Base-by-base conservation (phyloP, 2,329 filamentous ascomycete species). In the Dothistroma pini region DNA sequence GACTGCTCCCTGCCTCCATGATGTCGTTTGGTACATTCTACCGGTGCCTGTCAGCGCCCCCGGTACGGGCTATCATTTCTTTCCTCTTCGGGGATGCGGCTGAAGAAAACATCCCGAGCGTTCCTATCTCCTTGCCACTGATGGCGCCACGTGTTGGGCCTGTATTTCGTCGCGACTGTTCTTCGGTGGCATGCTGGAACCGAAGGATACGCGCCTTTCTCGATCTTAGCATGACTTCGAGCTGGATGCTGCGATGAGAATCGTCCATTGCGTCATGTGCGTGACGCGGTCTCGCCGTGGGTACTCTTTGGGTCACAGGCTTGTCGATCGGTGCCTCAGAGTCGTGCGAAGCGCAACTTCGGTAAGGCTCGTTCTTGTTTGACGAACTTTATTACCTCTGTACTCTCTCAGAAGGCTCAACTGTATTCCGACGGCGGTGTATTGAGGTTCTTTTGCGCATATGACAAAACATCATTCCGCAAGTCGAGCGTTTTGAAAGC, bases 401-500 rank as follows among this genome's bases (percentile, higher is more conserved):
- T 25, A 8, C 29, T 41, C 32, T 50, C 31, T 16, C 25, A 21
- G 34, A 21, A 53, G 50, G 57, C 63, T 67, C 65, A 67, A 44
- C 58, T 66, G 47, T 63, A 60, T 8, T 65, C 63, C 50, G 63
- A 58, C 14, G 66, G 64, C 49, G 66, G 60, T 55, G 59, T 41
- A 19, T 57, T 61, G 58, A 70, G 52, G 54, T 67, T 59, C 51
- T 67, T 66, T 58, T 67, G 58, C 14, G 71, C 69, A 53, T 67
- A 70, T 32, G 64, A 59, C 50, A 74, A 60, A 31, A 75, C 59
- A 52, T 75, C 74, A 29, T 55, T 57, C 9, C 69, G 63, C 34
- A 75, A 48, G 51, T 74, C 61, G 12, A 75, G 62, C 34, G 63
- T 71, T 31, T 66, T 65, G 57, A 75, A 75, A 9, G 64, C 64